phyloP scores from a whole-genome alignment of 257 asterid genomes.

The Cynanchum wilfordii region DNA sequence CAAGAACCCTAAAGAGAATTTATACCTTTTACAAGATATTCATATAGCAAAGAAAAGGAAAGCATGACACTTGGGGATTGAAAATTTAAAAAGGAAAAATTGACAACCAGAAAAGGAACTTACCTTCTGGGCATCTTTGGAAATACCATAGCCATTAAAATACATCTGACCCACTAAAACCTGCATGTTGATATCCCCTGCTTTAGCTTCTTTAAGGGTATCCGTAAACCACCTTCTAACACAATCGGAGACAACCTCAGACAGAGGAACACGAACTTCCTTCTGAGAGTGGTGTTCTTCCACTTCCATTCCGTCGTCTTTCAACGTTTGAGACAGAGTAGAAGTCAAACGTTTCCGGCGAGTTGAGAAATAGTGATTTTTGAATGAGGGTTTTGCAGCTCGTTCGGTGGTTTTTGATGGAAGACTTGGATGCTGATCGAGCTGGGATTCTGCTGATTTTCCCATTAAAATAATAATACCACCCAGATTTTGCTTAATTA shows the following conservation, averaged over 20 bases:
- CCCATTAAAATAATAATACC: not conserved
- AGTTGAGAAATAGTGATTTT: not conserved
- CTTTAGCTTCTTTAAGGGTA: slow-evolving; percentile 66
- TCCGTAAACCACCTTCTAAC: slow-evolving; percentile 64
- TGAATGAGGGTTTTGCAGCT: slow-evolving; percentile 3
- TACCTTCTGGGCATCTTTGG: slow-evolving; percentile 57
- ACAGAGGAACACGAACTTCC: slow-evolving; percentile 34
- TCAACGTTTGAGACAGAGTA: slow-evolving; percentile 15
- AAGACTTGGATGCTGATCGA: not conserved
- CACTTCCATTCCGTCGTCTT: slow-evolving; percentile 24
- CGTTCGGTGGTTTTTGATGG: not conserved
- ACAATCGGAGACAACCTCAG: slow-evolving; percentile 65
- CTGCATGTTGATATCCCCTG: slow-evolving; percentile 77
- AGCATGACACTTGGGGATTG: not conserved
- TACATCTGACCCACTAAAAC: slow-evolving; percentile 76
- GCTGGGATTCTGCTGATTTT: slow-evolving; percentile 1
- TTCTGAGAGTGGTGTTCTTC: slow-evolving; percentile 21
- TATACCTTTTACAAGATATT: not conserved
- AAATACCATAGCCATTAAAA: slow-evolving; percentile 53
- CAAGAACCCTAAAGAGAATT: not conserved
- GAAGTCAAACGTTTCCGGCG: slow-evolving; percentile 15
- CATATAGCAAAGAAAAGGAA: not conserved
- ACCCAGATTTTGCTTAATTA: not conserved
- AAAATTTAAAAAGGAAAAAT: too few species aligned
- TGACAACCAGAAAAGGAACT: not conserved